Conservation (phyloP, 108 stramenopile genomes). For the Nannochloropsis gaditana region DNA sequence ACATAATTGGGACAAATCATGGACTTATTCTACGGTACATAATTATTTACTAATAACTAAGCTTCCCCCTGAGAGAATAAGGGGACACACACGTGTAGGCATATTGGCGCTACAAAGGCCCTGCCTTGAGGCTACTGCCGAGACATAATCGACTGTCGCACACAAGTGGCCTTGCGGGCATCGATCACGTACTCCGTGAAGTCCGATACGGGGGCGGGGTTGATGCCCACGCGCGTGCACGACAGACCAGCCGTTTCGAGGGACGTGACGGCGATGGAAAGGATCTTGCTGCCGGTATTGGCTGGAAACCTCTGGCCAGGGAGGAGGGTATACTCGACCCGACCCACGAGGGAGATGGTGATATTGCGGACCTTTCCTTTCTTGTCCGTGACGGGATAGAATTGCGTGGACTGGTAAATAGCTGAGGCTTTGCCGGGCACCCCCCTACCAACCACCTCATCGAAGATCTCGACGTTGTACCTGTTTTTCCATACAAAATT, state of each 20-base stretch:
- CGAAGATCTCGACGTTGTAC: not conserved
- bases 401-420: not conserved
- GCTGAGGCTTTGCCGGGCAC: not conserved
- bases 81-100: too few relatives aligned
- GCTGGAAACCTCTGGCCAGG: not conserved
- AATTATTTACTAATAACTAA: too few relatives aligned
- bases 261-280: not conserved
- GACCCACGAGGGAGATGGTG: not conserved
- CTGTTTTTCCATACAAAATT: not conserved
- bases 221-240: not conserved
- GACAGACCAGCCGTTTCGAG: not conserved
- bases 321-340: not conserved
- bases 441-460: not conserved
- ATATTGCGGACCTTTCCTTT: not conserved
- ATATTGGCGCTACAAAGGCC: too few relatives aligned
- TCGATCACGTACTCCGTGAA: not conserved
- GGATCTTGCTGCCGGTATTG: not conserved
- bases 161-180: not conserved
- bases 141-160: not conserved
- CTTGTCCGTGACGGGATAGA: not conserved
- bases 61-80: too few relatives aligned
- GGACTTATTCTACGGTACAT: too few relatives aligned
- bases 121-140: too few relatives aligned
- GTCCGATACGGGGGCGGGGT: not conserved
- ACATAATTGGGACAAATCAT: too few relatives aligned